These are phyloP conservation scores for Glebionis coronaria DNA, from an alignment of 129 eudicot species.

Conservation along the genomic window DNA sequence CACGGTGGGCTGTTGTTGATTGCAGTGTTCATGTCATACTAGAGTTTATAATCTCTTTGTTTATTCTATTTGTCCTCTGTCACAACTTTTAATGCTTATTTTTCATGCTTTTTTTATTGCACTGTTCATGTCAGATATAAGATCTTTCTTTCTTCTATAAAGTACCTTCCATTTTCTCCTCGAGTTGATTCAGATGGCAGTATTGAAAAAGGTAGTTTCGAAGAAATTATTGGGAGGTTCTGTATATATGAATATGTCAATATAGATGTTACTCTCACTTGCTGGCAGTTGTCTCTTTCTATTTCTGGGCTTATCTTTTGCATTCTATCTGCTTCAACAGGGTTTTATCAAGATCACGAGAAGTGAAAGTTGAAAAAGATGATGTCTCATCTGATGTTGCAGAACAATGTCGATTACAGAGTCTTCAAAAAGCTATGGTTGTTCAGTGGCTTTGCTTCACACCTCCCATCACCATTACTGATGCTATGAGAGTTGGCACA, in stretches of 20 bases:
- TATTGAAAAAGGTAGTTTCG: constrained; percentile 84
- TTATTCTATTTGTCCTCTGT: too few species aligned
- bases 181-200: constrained; percentile 63
- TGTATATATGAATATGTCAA: too few species aligned
- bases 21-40: too few species aligned
- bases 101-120: constrained; percentile 26
- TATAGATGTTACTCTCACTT: background rate
- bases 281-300: constrained; percentile 1
- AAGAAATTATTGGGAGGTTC: constrained; percentile 92
- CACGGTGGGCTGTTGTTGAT: too few species aligned
- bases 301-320: constrained; percentile 11
- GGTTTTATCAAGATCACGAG: constrained; percentile 82
- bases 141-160: constrained; percentile 78
- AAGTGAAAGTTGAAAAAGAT: constrained; percentile 50
- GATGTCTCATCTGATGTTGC: constrained; percentile 63
- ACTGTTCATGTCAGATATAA: constrained; percentile 83
- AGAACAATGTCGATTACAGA: constrained; percentile 75
- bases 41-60: too few species aligned
- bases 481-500: too few species aligned
- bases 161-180: constrained; percentile 78
- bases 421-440: constrained; percentile 82
- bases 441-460: too few species aligned
- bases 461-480: too few species aligned
- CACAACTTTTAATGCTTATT: constrained; percentile 13
- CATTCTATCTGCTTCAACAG: constrained; percentile 33